Percentiles rank a stretch among this genome's conserved stretches.
phyloP scores from a whole-genome alignment of 1,139 yeast species.

The Tardiomyces blankii region DNA sequence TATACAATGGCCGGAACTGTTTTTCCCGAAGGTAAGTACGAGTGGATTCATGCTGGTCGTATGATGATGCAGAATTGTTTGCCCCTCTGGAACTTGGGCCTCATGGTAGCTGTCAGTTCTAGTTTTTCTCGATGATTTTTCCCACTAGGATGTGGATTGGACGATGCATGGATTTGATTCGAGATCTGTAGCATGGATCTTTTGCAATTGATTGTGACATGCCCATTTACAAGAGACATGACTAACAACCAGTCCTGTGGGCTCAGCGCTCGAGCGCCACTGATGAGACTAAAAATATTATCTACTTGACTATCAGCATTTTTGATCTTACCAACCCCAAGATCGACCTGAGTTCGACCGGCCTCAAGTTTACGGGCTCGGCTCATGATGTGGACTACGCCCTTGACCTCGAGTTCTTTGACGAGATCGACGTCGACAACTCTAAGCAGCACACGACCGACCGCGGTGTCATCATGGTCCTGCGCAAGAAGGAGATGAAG shows the following conservation, averaged over 20 bases:
- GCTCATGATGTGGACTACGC: conserved; percentile 34
- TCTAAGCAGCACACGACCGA: conserved; percentile 57
- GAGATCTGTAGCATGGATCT: too few species aligned
- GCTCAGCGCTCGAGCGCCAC: conserved; percentile 83
- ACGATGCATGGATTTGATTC: too few species aligned
- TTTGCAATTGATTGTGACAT: too few species aligned
- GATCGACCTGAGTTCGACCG: conserved; percentile 49
- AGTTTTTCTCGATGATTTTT: background rate
- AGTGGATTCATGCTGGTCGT: background rate
- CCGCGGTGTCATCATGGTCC: conserved; percentile 55
- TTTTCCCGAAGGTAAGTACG: conserved; percentile 9
- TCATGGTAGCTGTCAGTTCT: too few species aligned
- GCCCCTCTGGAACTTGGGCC: too few species aligned
- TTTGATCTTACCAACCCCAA: conserved; percentile 58
- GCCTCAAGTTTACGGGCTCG: conserved; percentile 40
- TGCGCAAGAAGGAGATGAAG: conserved; percentile 56
- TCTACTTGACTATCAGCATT: conserved; percentile 64
- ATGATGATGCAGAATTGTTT: conserved; percentile 16
- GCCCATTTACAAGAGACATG: too few species aligned
- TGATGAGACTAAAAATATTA: conserved; percentile 61
- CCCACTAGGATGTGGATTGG: too few species aligned
- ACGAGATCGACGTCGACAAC: conserved; percentile 55
- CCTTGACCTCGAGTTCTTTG: conserved; percentile 58
- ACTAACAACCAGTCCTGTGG: conserved; percentile 54
- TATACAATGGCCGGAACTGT: conserved; percentile 2